Conservation (phyloP, 2,329 filamentous ascomycete genomes). For the Bipolaris bicolor region DNA sequence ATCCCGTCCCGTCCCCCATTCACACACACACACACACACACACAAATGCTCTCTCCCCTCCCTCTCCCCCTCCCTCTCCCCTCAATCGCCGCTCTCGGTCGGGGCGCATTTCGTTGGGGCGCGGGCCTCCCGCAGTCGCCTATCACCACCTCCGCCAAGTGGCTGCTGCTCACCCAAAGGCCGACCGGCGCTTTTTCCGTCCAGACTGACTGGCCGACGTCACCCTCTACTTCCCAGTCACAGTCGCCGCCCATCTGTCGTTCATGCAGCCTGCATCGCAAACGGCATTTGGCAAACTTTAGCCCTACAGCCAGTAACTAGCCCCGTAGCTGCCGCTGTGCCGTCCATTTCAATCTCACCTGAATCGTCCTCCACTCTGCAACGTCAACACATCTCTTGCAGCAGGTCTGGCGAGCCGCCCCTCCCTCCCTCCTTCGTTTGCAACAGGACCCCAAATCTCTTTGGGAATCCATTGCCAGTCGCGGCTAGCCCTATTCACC, state of each 20-base stretch:
- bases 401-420: conserved; percentile 32
- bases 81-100: conserved; percentile 8
- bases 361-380: conserved; percentile 5
- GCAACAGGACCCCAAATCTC: conserved; percentile 10
- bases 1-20: no score
- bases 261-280: neutral
- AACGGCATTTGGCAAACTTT: neutral
- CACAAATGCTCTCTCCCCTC: no score
- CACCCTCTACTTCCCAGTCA: conserved; percentile 3
- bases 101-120: conserved; percentile 17
- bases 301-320: neutral
- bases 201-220: conserved; percentile 19
- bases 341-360: conserved; percentile 2
- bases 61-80: no score
- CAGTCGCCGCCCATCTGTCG: neutral
- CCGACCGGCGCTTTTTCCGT: conserved; percentile 22
- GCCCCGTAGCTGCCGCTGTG: neutral
- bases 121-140: conserved; percentile 22
- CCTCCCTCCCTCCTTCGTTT: conserved; percentile 1
- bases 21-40: no score
- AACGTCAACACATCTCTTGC: conserved; percentile 6
- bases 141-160: conserved; percentile 22
- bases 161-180: conserved; percentile 11
- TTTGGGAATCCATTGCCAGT: conserved; percentile 21
- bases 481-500: conserved; percentile 21